Evolutionary conservation across 2,329 filamentous ascomycete genomes (phyloP), one percentile per base, ranked within the genome.

Genomic region (Trichoderma asperellum): DNA sequence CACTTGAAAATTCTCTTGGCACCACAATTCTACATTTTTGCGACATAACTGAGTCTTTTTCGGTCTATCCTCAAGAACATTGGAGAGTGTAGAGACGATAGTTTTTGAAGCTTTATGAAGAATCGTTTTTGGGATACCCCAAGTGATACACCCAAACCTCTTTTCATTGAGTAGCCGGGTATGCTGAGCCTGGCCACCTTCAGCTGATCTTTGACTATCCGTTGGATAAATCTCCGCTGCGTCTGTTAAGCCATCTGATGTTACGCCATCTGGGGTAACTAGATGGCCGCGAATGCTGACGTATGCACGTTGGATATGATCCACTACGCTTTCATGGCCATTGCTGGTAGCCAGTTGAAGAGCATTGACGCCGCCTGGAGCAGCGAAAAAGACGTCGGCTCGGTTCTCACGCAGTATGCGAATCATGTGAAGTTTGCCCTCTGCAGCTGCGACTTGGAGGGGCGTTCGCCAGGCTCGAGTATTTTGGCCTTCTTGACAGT

Each of bases 311-410:
- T 83, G 83, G 1, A 86, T 76, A 57, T 80, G 82, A 1, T 75
- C 74, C 4, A 85, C 83, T 3, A 85, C 75, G 8, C 84, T 83
- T 18, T 78, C 74, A 66, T 85, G 83, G 0, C 79, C 77, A 24
- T 77, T 78, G 1, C 72, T 69, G 0, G 81, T 82, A 0, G 84
- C 83, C 0, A 86, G 77, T 1, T 83, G 80, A 16, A 85, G 74
- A 0, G 83, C 83, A 0, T 81, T 77, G 62, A 83, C 79, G 0
- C 83, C 84, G 64, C 84, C 82, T 5, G 81, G 80, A 0, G 83
- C 82, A 10, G 85, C 75, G 5, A 83, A 62, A 1, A 76, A 73
- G 72, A 85, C 83, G 71, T 84, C 79, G 14, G 83, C 83, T 21
- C 76, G 74, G 27, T 80, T 79, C 21, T 81, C 77, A 58, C 81